Percentiles rank a stretch among this genome's conserved stretches.
Conservation (phyloP, 768 basidiomycete species). For the Sarcodon sp. region DNA sequence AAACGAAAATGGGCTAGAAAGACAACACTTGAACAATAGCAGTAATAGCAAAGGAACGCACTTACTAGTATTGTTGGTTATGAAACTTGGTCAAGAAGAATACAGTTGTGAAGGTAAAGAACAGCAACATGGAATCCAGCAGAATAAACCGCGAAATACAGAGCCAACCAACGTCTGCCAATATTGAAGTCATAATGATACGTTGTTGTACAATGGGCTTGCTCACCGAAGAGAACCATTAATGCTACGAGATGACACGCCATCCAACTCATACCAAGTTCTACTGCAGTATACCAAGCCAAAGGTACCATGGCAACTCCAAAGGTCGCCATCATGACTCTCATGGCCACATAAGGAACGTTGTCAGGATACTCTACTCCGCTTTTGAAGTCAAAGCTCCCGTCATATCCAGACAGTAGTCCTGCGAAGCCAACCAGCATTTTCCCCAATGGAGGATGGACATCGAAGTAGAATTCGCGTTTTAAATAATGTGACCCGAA, state of each 20-base stretch:
- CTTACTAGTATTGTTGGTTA: conserved; percentile 90
- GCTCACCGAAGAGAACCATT: conserved; percentile 85
- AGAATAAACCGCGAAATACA: conserved; percentile 96
- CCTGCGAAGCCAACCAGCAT: conserved; percentile 97
- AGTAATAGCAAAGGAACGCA: neutral
- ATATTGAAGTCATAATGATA: neutral
- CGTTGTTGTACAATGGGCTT: neutral
- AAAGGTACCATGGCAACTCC: conserved; percentile 94
- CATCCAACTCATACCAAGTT: conserved; percentile 83
- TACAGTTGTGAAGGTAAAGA: conserved; percentile 96
- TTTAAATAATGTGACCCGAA: conserved; percentile 98
- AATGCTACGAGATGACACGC: conserved; percentile 86
- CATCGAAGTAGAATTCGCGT: conserved; percentile 98
- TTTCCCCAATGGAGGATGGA: conserved; percentile 96
- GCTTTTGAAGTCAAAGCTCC: conserved; percentile 88
- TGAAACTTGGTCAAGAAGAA: conserved; percentile 95
- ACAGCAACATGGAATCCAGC: conserved; percentile 96
- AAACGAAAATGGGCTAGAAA: conserved; percentile 69
- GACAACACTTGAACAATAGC: conserved; percentile 7
- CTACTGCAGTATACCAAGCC: conserved; percentile 93
- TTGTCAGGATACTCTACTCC: conserved; percentile 71
- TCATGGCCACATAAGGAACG: conserved; percentile 91
- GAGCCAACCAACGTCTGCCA: conserved; percentile 89
- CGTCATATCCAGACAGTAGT: conserved; percentile 82
- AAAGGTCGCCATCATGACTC: conserved; percentile 88